A percentile compares a stretch with the other conserved stretches of the same genome.
These are phyloP conservation scores for Lactarius deliciosus DNA, from an alignment of 768 basidiomycete species.

Conservation along the genomic window DNA sequence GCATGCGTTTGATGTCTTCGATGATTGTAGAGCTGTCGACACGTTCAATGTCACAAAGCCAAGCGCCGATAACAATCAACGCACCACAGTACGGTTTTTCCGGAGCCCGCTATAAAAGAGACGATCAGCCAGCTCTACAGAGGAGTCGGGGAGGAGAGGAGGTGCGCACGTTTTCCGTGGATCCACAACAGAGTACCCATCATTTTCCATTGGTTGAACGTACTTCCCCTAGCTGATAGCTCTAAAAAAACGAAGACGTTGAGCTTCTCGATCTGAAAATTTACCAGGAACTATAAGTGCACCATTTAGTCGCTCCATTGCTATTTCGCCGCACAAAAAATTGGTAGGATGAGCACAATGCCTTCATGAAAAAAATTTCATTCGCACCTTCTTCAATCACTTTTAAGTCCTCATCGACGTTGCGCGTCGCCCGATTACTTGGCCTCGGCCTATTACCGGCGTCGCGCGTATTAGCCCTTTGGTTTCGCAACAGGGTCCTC, in stretches of 20 bases:
- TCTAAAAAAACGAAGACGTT: not conserved
- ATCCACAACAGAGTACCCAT: slow-evolving; percentile 8
- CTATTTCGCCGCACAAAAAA: not conserved
- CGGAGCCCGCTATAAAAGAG: slow-evolving; percentile 7
- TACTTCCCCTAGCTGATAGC: not conserved
- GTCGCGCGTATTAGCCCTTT: not conserved
- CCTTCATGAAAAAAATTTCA: not conserved
- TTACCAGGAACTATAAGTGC: not conserved
- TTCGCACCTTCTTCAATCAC: slow-evolving; percentile 1
- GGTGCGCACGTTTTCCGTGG: not conserved
- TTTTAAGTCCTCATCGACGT: slow-evolving; percentile 3
- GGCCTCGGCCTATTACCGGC: not conserved
- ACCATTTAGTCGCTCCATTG: not conserved
- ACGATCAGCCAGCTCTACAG: not conserved
- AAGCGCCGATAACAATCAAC: not conserved
- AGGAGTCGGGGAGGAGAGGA: too few relatives aligned
- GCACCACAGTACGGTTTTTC: slow-evolving; percentile 16
- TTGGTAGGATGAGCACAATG: not conserved
- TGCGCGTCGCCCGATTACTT: not conserved
- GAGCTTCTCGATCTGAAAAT: not conserved
- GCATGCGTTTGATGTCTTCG: not conserved
- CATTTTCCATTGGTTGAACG: slow-evolving; percentile 8
- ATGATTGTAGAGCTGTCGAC: slow-evolving; percentile 7
- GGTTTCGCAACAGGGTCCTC: not conserved
- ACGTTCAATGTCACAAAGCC: too few relatives aligned